Evolutionary conservation across 1,284 basidiomycete genomes (phyloP), one percentile per base, ranked within the genome.

Genomic region (Mrakiaceae sp.): DNA sequence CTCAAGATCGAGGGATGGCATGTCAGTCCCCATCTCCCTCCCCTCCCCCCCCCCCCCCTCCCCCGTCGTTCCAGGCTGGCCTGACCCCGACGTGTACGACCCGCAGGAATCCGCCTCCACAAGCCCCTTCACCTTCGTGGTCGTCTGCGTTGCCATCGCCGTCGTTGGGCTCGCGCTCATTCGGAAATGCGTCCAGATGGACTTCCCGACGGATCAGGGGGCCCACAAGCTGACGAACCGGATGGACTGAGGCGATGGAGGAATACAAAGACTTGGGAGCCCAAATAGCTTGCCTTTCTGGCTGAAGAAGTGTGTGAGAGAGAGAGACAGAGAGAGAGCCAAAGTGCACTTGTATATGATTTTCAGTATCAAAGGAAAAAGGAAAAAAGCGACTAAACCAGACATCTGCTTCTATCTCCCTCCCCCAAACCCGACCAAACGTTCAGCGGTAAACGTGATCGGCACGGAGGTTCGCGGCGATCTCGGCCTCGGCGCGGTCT

Each of bases 401-500:
- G 27, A 4, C n/a, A n/a, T 53, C 52, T 16, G 27, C 27, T 7
- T 55, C 53, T 9, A 40, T 9, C 6, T 40, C 40, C 16, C 42
- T 16, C 39, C 43, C 56, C 48, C 9, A 49, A 49, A 8, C 2
- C 51, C 11, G 11, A 53, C 11, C 7, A 7, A 10, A 56, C 5
- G 10, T 7, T 39, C 16, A 16, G n/a, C 12, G 49, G 42, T 40
- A 12, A 60, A 78, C 75, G 71, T 80, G 79, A 69, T 81, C 78
- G 40, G 78, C 81, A 73, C 92, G 83, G 69, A 97, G 79, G 78
- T 96, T 96, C 64, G 93, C 92, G 64, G 91, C 91, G 73, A 97
- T 90, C 80, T 98, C 95, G 49, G 93, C 89, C 78, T 98, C 95
- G 69, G 91, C 90, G 69, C 89, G 81, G 79, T 98, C 96, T 67